Conservation (phyloP, 2,329 filamentous ascomycete species). For the Claviceps cyperi region DNA sequence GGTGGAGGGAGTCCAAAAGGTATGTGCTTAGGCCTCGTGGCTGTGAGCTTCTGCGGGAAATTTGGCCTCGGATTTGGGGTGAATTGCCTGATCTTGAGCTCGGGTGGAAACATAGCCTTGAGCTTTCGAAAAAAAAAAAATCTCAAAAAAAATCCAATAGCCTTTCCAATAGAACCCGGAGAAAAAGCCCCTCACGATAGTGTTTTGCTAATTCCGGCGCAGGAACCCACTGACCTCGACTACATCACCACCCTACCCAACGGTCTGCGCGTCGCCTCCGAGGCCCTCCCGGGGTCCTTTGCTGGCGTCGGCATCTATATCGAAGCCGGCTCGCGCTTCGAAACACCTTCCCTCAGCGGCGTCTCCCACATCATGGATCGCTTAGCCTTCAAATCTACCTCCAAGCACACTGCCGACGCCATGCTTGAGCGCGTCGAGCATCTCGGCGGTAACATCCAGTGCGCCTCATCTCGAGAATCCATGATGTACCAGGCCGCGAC, state of each 20-base stretch:
- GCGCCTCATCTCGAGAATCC: conserved; percentile 84
- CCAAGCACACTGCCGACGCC: conserved; percentile 55
- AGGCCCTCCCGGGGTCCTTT: conserved; percentile 87
- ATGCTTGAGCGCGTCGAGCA: conserved; percentile 82
- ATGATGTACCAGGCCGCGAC: conserved; percentile 98
- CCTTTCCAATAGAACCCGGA: not conserved
- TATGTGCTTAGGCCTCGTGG: not conserved
- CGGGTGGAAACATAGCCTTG: too few species aligned
- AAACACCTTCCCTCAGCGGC: conserved; percentile 70
- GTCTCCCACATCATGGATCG: conserved; percentile 95
- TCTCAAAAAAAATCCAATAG: not conserved
- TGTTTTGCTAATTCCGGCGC: too few species aligned
- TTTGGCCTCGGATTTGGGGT: too few species aligned
- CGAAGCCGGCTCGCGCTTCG: conserved; percentile 87
- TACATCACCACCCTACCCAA: conserved; percentile 79
- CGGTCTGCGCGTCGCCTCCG: conserved; percentile 86
- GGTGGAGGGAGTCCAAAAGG: conserved; percentile 22
- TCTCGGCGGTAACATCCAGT: conserved; percentile 91
- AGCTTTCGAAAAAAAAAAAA: not conserved
- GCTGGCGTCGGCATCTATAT: conserved; percentile 91
- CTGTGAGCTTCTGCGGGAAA: too few species aligned
- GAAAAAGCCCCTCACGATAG: too few species aligned
- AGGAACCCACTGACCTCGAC: conserved; percentile 75
- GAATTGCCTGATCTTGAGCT: too few species aligned
- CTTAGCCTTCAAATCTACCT: conserved; percentile 84